phyloP scores from a whole-genome alignment of 2,329 filamentous ascomycete species.

The Dactylellina haptotyla region DNA sequence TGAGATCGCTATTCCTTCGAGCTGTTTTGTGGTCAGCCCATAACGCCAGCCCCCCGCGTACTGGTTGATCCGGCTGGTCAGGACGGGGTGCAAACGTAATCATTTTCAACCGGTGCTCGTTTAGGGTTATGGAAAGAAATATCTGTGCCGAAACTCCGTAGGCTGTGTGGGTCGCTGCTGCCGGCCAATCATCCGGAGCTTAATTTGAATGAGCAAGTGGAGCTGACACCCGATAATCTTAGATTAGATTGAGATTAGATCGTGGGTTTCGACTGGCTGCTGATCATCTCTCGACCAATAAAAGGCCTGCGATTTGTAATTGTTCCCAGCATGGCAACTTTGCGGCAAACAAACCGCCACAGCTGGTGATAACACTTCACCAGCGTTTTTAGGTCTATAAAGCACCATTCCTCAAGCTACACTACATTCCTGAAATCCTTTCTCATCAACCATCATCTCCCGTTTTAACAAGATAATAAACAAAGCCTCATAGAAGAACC shows the following conservation, averaged over 20 bases:
- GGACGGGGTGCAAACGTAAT: conserved; percentile 43
- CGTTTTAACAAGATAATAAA: not conserved
- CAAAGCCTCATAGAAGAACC: not conserved
- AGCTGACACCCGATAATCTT: conserved; percentile 22
- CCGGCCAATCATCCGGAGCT: conserved; percentile 33
- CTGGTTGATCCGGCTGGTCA: no score
- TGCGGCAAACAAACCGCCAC: conserved; percentile 23
- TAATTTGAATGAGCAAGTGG: not conserved
- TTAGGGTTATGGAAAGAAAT: conserved; percentile 33
- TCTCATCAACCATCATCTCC: not conserved
- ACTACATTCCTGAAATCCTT: not conserved
- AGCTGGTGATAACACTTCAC: not conserved
- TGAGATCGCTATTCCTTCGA: not conserved
- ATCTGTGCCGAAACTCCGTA: conserved; percentile 49
- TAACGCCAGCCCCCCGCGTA: not conserved
- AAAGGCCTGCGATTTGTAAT: conserved; percentile 20
- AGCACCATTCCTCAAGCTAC: conserved; percentile 2
- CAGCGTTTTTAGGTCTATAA: conserved; percentile 34
- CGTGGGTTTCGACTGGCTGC: not conserved
- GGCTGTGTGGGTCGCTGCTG: conserved; percentile 6
- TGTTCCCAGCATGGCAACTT: conserved; percentile 1
- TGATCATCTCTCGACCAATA: conserved; percentile 21
- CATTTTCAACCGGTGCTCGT: not conserved
- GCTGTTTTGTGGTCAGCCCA: not conserved
- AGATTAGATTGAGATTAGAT: conserved; percentile 51